Evolutionary conservation across 2,329 filamentous ascomycete genomes (phyloP).

Genomic region (Talaromyces sp.): DNA sequence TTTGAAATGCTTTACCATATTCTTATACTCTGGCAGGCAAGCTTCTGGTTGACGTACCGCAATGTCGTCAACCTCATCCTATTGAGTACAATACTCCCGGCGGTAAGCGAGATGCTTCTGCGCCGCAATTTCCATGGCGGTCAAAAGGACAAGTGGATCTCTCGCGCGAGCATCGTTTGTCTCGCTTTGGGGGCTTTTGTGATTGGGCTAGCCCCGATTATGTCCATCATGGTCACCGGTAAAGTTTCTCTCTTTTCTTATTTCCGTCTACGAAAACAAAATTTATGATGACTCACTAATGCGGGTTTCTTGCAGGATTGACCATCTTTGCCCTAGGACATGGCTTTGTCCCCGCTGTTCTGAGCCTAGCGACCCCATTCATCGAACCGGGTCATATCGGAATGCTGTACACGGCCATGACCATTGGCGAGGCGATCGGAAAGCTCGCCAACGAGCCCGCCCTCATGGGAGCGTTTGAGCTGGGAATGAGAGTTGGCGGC

Average conservation of each 20-base stretch:
- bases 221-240: conserved; percentile 12
- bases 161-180: conserved; percentile 9
- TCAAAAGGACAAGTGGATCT: conserved; percentile 12
- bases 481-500: conserved; percentile 12
- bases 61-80: conserved; percentile 12
- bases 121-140: conserved; percentile 4
- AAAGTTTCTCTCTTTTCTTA: neutral
- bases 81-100: conserved; percentile 9
- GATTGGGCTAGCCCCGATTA: conserved; percentile 8
- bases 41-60: conserved; percentile 13
- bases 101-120: conserved; percentile 5
- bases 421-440: conserved; percentile 13
- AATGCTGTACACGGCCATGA: conserved; percentile 13
- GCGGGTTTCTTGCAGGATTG: conserved; percentile 1
- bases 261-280: neutral
- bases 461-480: conserved; percentile 7
- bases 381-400: conserved; percentile 12
- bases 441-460: conserved; percentile 13
- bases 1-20: neutral
- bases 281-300: neutral
- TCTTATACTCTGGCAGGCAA: conserved; percentile 4
- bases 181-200: conserved; percentile 9
- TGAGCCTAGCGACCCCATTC: conserved; percentile 12
- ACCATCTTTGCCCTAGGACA: conserved; percentile 14
- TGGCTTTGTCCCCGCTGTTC: conserved; percentile 11